Evolutionary conservation across 768 basidiomycete species (phyloP).

Genomic region (Amanita molliuscula): DNA sequence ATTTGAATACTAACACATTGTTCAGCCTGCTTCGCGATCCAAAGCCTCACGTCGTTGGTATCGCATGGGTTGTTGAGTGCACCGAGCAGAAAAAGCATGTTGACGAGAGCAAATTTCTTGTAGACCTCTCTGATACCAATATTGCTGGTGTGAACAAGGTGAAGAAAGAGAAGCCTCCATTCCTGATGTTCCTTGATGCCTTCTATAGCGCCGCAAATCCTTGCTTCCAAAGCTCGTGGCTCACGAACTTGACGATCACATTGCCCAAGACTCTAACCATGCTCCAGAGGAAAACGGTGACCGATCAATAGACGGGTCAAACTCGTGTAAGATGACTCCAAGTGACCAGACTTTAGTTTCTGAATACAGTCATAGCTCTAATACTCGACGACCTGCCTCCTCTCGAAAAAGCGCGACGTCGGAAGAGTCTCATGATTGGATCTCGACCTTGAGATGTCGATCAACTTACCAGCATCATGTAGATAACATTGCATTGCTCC

Average conservation of each 20-base stretch:
- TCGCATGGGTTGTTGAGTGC: conserved; percentile 86
- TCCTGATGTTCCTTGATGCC: conserved; percentile 2
- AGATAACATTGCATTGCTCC: conserved; percentile 1
- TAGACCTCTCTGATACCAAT: conserved; percentile 52
- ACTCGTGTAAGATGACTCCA: conserved; percentile 25
- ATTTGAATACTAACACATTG: background rate
- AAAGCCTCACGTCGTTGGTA: conserved; percentile 68
- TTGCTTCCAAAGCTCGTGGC: conserved; percentile 57
- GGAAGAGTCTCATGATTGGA: conserved; percentile 27
- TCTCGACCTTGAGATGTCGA: conserved; percentile 15
- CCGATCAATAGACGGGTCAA: conserved; percentile 33
- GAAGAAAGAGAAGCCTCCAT: conserved; percentile 3
- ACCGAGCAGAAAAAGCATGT: conserved; percentile 54
- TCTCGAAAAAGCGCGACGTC: conserved; percentile 54
- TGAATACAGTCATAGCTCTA: conserved; percentile 23
- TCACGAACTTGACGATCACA: conserved; percentile 16
- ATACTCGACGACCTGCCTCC: conserved; percentile 48
- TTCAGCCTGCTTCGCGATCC: conserved; percentile 53
- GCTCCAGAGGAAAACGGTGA: conserved; percentile 22
- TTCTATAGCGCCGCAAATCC: conserved; percentile 57
- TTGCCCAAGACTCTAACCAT: conserved; percentile 15
- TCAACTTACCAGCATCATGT: background rate
- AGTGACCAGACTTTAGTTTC: conserved; percentile 1
- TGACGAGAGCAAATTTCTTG: conserved; percentile 54
- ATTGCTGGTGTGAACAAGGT: conserved; percentile 60